Evolutionary conservation across 306 rosid genomes (phyloP).

Genomic region (Coriaria nepalensis): DNA sequence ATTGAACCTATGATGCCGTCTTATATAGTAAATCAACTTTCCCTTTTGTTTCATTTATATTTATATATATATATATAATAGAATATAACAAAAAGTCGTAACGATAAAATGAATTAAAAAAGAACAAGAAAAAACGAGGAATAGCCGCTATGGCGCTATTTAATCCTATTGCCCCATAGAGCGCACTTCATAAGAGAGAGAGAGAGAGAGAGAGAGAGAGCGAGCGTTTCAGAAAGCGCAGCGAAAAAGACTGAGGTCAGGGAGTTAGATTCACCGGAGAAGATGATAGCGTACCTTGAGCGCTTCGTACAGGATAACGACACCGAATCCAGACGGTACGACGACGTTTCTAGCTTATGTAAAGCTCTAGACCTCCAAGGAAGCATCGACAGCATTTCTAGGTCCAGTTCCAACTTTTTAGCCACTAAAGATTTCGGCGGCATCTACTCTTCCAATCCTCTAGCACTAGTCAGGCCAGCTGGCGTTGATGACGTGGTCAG

Average conservation of each 20-base stretch:
- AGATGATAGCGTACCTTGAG: slow-evolving; percentile 76
- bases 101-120: not conserved
- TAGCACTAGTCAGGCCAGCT: slow-evolving; percentile 39
- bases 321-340: slow-evolving; percentile 36
- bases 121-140: not conserved
- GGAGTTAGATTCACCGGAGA: slow-evolving; percentile 8
- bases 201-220: slow-evolving; percentile 1
- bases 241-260: not conserved
- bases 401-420: slow-evolving; percentile 14
- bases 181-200: slow-evolving; percentile 1
- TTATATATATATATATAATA: too few species aligned
- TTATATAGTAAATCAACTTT: slow-evolving; percentile 3
- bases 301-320: slow-evolving; percentile 56
- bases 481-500: slow-evolving; percentile 32
- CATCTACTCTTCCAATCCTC: slow-evolving; percentile 32
- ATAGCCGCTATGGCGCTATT: slow-evolving; percentile 32
- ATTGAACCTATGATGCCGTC: slow-evolving; percentile 21
- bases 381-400: slow-evolving; percentile 10
- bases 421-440: slow-evolving; percentile 82
- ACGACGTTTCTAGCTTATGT: slow-evolving; percentile 28
- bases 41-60: too few species aligned
- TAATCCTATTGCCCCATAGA: slow-evolving; percentile 6
- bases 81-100: too few species aligned
- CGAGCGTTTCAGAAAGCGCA: not conserved
- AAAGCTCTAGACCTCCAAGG: slow-evolving; percentile 29